Evolutionary conservation across 1,139 yeast genomes (phyloP), one percentile per base, ranked within the genome.

Genomic region (Lodderomyces jiufengensis): DNA sequence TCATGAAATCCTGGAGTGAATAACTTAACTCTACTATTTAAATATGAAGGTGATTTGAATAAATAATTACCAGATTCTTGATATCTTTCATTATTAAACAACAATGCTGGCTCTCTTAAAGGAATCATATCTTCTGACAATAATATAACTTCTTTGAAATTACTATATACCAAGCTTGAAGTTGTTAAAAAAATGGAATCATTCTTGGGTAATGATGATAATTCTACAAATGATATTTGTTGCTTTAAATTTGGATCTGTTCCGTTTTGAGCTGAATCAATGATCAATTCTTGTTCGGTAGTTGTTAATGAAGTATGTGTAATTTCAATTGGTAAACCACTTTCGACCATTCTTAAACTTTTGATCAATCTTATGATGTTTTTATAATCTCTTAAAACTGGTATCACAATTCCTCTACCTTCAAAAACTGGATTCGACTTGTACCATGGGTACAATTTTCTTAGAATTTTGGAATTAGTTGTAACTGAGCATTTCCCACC

Each of bases 321-420:
- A 12, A 66, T 48, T 49, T 65, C 55, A 18, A 66, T 51, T 0
- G 70, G 71, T 8, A 61, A 45, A 5, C 35, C 39, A 39, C 61
- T 66, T 14, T 54, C 53, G 20, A 55, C 41, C 1, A 50, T 54
- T 14, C 68, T 45, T 14, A 66, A 49, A 2, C 58, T 59, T 5
- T 48, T 46, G 7, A 66, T 48, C 10, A 63, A 38, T 4, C 61
- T 44, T 12, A 36, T 41, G 7, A 61, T 43, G 28, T 54, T 45
- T 3, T 48, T 44, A 4, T 59, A 21, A 34, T 52, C 59, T 44
- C 45, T 15, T 37, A 33, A 3, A 2, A 64, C 29, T 0, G 70
- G 66, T 4, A 66, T 57, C 3, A 65, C 67, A 7, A 66, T 60
- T 0, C 72, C 72, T 27, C 44, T 49, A 0, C 69, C 70, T 24